These are phyloP conservation scores for Dichotomopilus funicola DNA, from an alignment of 2,329 filamentous ascomycete species.

Conservation along the genomic window DNA sequence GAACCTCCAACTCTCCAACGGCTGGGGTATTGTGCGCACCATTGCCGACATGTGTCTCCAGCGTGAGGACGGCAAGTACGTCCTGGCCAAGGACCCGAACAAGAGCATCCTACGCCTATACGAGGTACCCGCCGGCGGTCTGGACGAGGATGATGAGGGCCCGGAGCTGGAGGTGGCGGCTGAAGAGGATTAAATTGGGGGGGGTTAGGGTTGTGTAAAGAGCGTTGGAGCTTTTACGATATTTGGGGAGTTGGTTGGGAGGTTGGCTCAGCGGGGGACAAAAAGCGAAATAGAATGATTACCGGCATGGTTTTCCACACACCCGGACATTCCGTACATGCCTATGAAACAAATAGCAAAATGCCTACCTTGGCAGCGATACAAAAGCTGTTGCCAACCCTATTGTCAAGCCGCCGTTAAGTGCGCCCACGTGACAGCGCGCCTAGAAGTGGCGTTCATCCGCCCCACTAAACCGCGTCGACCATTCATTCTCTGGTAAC, in stretches of 20 bases:
- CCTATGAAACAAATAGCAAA: too few relatives aligned
- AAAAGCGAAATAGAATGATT: constrained; percentile 6
- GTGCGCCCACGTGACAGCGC: constrained; percentile 14
- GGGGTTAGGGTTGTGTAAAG: background rate
- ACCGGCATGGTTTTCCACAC: too few relatives aligned
- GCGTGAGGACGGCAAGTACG: constrained; percentile 73
- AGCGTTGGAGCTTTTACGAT: too few relatives aligned
- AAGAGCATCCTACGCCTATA: constrained; percentile 92
- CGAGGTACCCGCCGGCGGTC: constrained; percentile 77
- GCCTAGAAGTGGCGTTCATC: constrained; percentile 1
- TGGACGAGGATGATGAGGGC: constrained; percentile 82
- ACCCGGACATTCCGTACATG: too few relatives aligned
- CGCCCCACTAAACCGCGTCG: constrained; percentile 8
- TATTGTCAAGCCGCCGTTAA: background rate
- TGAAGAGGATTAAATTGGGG: constrained; percentile 32
- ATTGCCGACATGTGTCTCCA: constrained; percentile 90
- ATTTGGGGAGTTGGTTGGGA: background rate
- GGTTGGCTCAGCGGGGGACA: background rate
- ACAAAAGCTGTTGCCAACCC: too few relatives aligned
- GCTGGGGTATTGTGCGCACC: constrained; percentile 97
- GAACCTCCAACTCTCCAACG: constrained; percentile 94
- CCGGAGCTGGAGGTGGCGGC: constrained; percentile 47
- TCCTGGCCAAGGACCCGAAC: constrained; percentile 87
- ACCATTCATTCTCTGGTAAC: background rate
- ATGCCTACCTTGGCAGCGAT: too few relatives aligned